Conservation (phyloP, 148 eudicot genomes). For the Cornus florida region DNA sequence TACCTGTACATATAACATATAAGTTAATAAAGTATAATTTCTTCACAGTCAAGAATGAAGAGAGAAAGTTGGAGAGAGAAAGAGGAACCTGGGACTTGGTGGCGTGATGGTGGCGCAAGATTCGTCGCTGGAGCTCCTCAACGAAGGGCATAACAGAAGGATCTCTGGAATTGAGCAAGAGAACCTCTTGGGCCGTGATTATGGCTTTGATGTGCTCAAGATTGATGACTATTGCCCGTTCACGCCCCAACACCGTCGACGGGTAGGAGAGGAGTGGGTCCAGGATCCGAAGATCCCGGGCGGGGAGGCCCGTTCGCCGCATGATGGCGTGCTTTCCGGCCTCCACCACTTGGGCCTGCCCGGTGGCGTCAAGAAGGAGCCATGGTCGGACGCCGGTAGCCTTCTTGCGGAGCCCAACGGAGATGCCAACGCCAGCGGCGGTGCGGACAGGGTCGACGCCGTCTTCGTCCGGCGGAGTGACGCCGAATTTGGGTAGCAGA, state of each 20-base stretch:
- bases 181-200: constrained; percentile 87
- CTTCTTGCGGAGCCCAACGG: constrained; percentile 56
- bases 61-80: not conserved
- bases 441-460: constrained; percentile 34
- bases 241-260: constrained; percentile 86
- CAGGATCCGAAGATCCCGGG: constrained; percentile 84
- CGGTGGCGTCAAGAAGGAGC: constrained; percentile 72
- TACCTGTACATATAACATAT: not conserved
- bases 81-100: constrained; percentile 56
- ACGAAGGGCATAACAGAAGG: constrained; percentile 87
- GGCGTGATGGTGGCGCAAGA: constrained; percentile 69
- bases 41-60: not conserved
- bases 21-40: not conserved
- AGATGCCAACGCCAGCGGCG: constrained; percentile 17
- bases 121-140: constrained; percentile 69
- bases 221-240: constrained; percentile 90
- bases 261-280: constrained; percentile 94
- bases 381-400: constrained; percentile 68
- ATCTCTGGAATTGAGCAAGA: constrained; percentile 79
- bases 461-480: constrained; percentile 37
- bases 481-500: constrained; percentile 4
- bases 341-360: constrained; percentile 73
- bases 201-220: constrained; percentile 95
- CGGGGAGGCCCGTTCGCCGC: constrained; percentile 89
- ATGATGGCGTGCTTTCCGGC: constrained; percentile 93